Evolutionary conservation across 306 rosid species (phyloP), one percentile per base, ranked within the genome.

Genomic region (Styphnolobium japonicum): DNA sequence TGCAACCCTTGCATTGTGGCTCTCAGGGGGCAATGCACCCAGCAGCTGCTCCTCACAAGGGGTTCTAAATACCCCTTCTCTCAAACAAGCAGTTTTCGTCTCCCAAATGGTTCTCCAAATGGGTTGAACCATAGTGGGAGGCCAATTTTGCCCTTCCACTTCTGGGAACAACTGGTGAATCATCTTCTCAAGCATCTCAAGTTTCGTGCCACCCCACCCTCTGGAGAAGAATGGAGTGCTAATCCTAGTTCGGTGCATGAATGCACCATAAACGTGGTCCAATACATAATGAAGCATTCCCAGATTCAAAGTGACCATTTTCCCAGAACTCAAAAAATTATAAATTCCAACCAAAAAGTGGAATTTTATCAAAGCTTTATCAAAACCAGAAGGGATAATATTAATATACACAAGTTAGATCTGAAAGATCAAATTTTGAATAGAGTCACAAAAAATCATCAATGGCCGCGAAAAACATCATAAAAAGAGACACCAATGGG

Each of bases 141-240:
- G 97, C 97, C 90, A 91, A 53, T 87, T 88, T 78, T 89, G 90
- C 1, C 78, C 88, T 0, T 64, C 97, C 46, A 80, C 62, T 15
- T 83, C 95, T 0, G 98, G 98, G 78, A 94, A 94, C 37, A 94
- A 39, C 67, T 92, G 97, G n/a, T 74, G 82, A 18, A 94, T 84
- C 90, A 94, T 85, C 29, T 84, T 91, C 86, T 94, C 97, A 0
- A 94, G 90, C 88, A 92, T 74, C n/a, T 88, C 97, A 2, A 92
- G 98, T 75, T 89, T 91, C 1, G 92, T 18, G 10, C 98, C 98
- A 15, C 97, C 98, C 98, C 98, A 94, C 67, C 97, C 98, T 70
- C 88, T 49, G 1, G 98, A 92, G 60, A 94, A 94, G 58, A 94
- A 94, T 2, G 86, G 94, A 2, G 98, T 92, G 80, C 91, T 92